Conservation (phyloP, 78 protist species). For the Dictyostelium brefeldianum region DNA sequence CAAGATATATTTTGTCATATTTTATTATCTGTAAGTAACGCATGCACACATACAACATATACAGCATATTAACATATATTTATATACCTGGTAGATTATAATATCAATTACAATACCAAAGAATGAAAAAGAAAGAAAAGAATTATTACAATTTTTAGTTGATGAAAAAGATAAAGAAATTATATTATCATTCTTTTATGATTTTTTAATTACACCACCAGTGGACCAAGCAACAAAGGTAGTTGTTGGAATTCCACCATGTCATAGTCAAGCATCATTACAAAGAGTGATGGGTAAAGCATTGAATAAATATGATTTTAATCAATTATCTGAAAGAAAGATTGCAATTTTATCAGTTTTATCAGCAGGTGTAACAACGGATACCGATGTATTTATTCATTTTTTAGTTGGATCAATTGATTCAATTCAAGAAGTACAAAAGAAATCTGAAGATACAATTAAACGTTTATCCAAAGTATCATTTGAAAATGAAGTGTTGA, state of each 20-base stretch:
- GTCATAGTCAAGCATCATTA: constrained; percentile 19
- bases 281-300: constrained; percentile 64
- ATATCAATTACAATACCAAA: not conserved
- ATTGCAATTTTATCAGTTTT: constrained; percentile 21
- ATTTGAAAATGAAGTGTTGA: constrained; percentile 8
- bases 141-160: not conserved
- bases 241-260: constrained; percentile 40
- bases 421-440: constrained; percentile 16
- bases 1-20: constrained; percentile 79
- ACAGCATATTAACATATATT: not conserved
- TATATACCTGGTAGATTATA: not conserved
- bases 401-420: constrained; percentile 22
- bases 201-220: constrained; percentile 38
- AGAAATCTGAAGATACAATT: constrained; percentile 26
- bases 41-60: not conserved
- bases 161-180: constrained; percentile 38
- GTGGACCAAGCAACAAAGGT: not conserved
- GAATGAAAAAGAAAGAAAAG: constrained; percentile 27
- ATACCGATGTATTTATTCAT: constrained; percentile 20
- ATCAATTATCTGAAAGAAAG: constrained; percentile 32
- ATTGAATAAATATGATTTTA: constrained; percentile 58
- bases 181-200: constrained; percentile 45
- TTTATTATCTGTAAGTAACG: not conserved
- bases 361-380: not conserved
- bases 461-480: constrained; percentile 52